Evolutionary conservation across 805 yeast species (phyloP).

Genomic region (Jamesozyma hellenica): DNA sequence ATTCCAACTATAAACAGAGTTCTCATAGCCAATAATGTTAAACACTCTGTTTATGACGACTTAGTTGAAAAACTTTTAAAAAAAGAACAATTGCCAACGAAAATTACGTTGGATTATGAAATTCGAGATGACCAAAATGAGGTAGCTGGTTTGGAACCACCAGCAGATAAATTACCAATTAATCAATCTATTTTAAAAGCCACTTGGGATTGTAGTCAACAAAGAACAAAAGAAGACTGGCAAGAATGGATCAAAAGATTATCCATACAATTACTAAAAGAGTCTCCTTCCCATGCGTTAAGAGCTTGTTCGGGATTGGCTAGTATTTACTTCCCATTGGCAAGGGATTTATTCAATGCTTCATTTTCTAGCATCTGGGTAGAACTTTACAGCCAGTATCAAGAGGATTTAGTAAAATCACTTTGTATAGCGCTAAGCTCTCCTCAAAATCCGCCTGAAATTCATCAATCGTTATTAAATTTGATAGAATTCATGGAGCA

Average conservation of each 20-base stretch:
- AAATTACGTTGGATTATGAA: constrained; percentile 42
- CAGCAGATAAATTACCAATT: constrained; percentile 58
- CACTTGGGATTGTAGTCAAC: constrained; percentile 87
- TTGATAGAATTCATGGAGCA: constrained; percentile 94
- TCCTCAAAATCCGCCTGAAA: constrained; percentile 87
- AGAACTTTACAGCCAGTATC: constrained; percentile 77
- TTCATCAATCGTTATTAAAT: constrained; percentile 76
- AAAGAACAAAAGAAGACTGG: constrained; percentile 90
- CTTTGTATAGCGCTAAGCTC: constrained; percentile 79
- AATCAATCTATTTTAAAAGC: constrained; percentile 53
- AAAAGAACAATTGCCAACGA: constrained; percentile 76
- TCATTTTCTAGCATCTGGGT: constrained; percentile 91
- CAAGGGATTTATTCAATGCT: constrained; percentile 81
- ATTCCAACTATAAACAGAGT: constrained; percentile 66
- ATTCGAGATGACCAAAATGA: constrained; percentile 29
- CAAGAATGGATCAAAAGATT: constrained; percentile 87
- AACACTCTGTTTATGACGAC: constrained; percentile 63
- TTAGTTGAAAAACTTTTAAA: constrained; percentile 61
- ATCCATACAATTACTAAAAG: constrained; percentile 72
- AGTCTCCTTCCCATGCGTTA: constrained; percentile 86
- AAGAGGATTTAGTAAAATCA: constrained; percentile 77
- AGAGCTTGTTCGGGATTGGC: constrained; percentile 87
- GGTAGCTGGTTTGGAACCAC: constrained; percentile 29
- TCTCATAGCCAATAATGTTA: constrained; percentile 48
- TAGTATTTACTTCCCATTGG: constrained; percentile 71